phyloP scores from a whole-genome alignment of 73 alveolate genomes.

The Paramecium octaurelia region DNA sequence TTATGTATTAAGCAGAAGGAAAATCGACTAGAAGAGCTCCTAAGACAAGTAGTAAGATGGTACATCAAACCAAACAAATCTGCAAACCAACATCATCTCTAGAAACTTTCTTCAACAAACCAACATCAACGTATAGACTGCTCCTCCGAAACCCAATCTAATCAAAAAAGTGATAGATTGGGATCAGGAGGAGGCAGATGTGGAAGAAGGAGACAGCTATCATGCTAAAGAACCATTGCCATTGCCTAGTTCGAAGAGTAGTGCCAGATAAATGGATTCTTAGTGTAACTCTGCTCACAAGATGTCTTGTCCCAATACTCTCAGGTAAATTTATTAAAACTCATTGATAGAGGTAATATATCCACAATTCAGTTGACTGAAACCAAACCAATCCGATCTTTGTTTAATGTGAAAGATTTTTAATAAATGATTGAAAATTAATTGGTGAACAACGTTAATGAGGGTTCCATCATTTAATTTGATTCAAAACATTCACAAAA shows the following conservation, averaged over 20 bases:
- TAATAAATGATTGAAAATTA: background rate
- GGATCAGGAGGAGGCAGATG: conserved; percentile 11
- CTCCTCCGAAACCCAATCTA: background rate
- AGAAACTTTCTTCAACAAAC: background rate
- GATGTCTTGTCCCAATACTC: background rate
- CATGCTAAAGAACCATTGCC: conserved; percentile 9
- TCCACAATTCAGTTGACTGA: background rate
- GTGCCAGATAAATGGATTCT: conserved; percentile 1
- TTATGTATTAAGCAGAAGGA: background rate
- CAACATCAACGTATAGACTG: background rate
- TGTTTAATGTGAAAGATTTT: conserved; percentile 19
- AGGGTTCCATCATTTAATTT: background rate
- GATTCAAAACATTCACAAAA: conserved; percentile 15
- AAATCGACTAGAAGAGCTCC: background rate
- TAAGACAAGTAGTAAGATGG: background rate
- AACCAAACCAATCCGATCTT: background rate
- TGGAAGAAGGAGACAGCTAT: background rate
- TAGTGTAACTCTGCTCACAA: background rate
- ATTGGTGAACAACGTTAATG: background rate
- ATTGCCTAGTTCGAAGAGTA: background rate
- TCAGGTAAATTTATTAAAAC: background rate
- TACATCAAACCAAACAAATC: background rate
- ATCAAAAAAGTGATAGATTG: background rate
- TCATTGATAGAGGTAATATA: background rate
- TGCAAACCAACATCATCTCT: background rate